Evolutionary conservation across 495 filamentous ascomycete species (phyloP).

Genomic region (Thozetella sp.): DNA sequence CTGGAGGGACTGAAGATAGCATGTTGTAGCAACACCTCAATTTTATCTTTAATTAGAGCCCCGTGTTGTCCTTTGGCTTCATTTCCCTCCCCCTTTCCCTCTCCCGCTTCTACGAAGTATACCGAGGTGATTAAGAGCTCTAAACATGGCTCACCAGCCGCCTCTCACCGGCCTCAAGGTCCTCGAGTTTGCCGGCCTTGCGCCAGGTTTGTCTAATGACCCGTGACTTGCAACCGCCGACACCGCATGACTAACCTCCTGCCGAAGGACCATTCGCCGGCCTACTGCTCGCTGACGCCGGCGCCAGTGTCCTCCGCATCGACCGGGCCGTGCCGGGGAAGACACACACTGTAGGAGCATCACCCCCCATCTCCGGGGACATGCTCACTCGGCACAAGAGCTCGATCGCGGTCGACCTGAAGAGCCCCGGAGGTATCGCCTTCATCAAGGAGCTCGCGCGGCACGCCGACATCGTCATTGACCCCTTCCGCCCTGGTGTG

Average conservation of each 20-base stretch:
- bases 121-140: no score
- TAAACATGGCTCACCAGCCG: conserved; percentile 54
- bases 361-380: conserved; percentile 58
- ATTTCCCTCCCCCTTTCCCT: no score
- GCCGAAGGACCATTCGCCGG: conserved; percentile 82
- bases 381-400: conserved; percentile 76
- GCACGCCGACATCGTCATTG: conserved; percentile 78
- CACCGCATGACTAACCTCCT: conserved; percentile 9
- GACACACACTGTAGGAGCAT: conserved; percentile 16
- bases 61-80: no score
- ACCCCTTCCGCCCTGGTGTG: conserved; percentile 90
- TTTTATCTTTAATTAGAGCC: no score
- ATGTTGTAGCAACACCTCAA: no score
- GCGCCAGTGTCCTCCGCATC: conserved; percentile 84
- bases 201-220: conserved; percentile 63
- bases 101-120: no score
- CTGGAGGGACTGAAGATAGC: no score
- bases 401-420: conserved; percentile 78
- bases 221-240: not conserved
- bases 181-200: conserved; percentile 87
- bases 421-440: conserved; percentile 58
- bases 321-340: conserved; percentile 59
- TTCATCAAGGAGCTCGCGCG: conserved; percentile 67
- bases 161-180: conserved; percentile 79
- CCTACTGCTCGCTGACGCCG: conserved; percentile 85